These are phyloP conservation scores for Phytophthora cactorum DNA, from an alignment of 352 stramenopile species.

Conservation along the genomic window DNA sequence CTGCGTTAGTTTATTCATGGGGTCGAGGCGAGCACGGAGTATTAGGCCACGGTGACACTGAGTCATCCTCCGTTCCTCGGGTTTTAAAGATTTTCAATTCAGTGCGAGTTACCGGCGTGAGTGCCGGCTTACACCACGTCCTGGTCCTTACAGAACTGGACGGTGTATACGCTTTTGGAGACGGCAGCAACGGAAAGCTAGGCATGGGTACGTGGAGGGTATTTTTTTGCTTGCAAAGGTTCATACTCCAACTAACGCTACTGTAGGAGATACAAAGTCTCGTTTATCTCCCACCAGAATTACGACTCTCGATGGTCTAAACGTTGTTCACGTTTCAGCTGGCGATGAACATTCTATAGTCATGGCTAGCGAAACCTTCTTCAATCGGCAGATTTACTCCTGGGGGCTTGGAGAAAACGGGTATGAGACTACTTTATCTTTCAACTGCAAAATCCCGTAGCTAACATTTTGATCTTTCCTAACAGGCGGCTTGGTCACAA, in stretches of 20 bases:
- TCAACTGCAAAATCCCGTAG: not conserved
- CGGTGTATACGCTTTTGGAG: constrained; percentile 75
- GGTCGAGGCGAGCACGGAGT: constrained; percentile 65
- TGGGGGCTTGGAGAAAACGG: constrained; percentile 74
- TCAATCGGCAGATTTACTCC: constrained; percentile 82
- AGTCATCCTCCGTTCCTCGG: constrained; percentile 45
- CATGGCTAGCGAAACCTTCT: constrained; percentile 66
- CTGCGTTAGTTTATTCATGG: constrained; percentile 67
- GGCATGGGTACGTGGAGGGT: constrained; percentile 50
- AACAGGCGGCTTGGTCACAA: constrained; percentile 71
- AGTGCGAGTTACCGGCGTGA: constrained; percentile 58
- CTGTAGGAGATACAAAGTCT: constrained; percentile 51
- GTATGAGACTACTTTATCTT: constrained; percentile 29
- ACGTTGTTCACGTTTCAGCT: constrained; percentile 63
- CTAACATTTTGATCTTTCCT: not conserved
- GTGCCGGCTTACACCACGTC: constrained; percentile 64
- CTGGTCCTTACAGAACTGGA: constrained; percentile 74
- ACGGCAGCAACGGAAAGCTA: constrained; percentile 66
- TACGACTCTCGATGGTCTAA: constrained; percentile 52
- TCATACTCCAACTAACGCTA: constrained; percentile 1
- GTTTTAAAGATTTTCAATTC: constrained; percentile 66
- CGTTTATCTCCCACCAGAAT: constrained; percentile 48
- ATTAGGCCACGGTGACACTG: constrained; percentile 59
- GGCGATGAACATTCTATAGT: constrained; percentile 75
- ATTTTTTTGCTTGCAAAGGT: not conserved